Base-by-base conservation (phyloP, 192 early-diverging fungal species). In the Neocallimastix lanati region DNA sequence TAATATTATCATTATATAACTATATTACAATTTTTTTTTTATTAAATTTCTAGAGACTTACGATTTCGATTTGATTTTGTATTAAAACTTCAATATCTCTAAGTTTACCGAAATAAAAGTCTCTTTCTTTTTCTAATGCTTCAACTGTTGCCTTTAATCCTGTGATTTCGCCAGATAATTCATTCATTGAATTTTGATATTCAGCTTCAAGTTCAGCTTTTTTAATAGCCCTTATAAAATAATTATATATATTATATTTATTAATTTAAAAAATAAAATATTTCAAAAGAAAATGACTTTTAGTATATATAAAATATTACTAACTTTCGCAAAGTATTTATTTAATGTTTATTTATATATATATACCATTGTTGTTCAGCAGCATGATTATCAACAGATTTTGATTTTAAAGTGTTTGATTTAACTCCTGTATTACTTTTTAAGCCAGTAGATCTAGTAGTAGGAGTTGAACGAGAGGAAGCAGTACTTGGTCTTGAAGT, bases 51-150 rank as follows among this genome's bases (percentile, higher is more conserved):
- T 38, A 38, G 0, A 87, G 89, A 21, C 86, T 84, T 25, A 80
- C 84, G 11, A 81, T 76, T 79, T 96, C 92, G 16, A 93, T 67
- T 78, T 92, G 83, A 79, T 93, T 87, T 85, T 98, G 96, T 15
- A 97, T 90, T 79, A 93, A 87, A 29, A 99, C 89, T 80, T 98
- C 29, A n/a, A n/a, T n/a, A n/a, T n/a, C n/a, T n/a, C n/a, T n/a
- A n/a, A n/a, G n/a, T n/a, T n/a, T n/a, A n/a, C 84, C 82, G 84
- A 96, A 99, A 81, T 99, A 99, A 84, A 99, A 99, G 81, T 99
- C 96, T 28, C 97, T 88, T 83, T 99, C 96, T 86, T 95, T 98
- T 83, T 97, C 96, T 28, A 95, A 90, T 78, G 93, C 94, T 78
- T 96, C 95, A 36, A 98, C 92, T 29, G 93, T 91, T 28, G 92